Percentiles rank a stretch among this genome's conserved stretches.
Evolutionary conservation across 2,329 filamentous ascomycete genomes (phyloP).

Genomic region (Fusarium heterosporum): DNA sequence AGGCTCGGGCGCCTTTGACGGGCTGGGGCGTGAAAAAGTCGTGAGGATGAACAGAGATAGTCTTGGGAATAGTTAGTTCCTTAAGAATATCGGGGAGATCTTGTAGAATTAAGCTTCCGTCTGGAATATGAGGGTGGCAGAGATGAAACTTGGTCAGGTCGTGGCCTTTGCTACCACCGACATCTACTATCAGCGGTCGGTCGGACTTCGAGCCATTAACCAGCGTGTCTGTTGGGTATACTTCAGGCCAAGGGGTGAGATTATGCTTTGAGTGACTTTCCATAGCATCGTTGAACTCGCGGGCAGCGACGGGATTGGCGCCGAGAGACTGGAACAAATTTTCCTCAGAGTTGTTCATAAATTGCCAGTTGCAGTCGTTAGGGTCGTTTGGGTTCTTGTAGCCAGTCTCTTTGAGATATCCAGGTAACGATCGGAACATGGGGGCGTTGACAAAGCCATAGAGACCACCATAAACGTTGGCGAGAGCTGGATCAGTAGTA

Average conservation of each 20-base stretch:
- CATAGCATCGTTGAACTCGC: slow-evolving; percentile 53
- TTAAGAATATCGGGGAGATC: slow-evolving; percentile 51
- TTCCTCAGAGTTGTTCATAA: slow-evolving; percentile 42
- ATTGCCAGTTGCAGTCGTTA: slow-evolving; percentile 51
- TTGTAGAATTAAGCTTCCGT: slow-evolving; percentile 50
- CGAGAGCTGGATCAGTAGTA: slow-evolving; percentile 46
- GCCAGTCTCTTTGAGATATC: slow-evolving; percentile 49
- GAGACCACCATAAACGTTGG: slow-evolving; percentile 50
- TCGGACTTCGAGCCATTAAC: slow-evolving; percentile 45
- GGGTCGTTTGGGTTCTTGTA: slow-evolving; percentile 52
- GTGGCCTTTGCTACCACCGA: slow-evolving; percentile 54
- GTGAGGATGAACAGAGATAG: slow-evolving; percentile 49
- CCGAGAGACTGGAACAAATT: slow-evolving; percentile 51
- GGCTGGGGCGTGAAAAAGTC: slow-evolving; percentile 55
- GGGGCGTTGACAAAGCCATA: slow-evolving; percentile 50
- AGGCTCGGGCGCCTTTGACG: slow-evolving; percentile 55
- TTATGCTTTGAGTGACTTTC: slow-evolving; percentile 55
- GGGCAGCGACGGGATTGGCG: slow-evolving; percentile 45
- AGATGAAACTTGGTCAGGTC: slow-evolving; percentile 51
- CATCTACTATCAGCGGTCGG: slow-evolving; percentile 50
- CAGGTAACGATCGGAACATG: slow-evolving; percentile 50
- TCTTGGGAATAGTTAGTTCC: slow-evolving; percentile 37
- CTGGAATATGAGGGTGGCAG: slow-evolving; percentile 43
- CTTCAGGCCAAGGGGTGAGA: slow-evolving; percentile 52
- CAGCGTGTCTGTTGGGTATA: slow-evolving; percentile 51